Percentiles rank a stretch among this genome's conserved stretches.
Evolutionary conservation across 2,329 filamentous ascomycete species (phyloP).

Genomic region (Trichoderma harzianum): DNA sequence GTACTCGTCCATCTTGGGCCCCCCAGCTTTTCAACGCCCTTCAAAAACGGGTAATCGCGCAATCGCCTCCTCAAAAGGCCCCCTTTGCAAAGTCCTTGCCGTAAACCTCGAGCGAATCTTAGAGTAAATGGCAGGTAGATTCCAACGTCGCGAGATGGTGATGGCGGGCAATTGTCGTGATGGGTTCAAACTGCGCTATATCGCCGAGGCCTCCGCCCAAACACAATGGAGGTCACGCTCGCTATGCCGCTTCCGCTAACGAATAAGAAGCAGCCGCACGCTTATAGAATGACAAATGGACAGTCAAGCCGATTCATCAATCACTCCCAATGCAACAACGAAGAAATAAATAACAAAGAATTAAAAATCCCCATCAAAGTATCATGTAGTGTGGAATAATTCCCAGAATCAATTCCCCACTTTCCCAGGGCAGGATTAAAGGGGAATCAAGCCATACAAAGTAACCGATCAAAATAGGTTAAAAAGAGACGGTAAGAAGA

Average conservation of each 20-base stretch:
- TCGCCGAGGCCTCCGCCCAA: not conserved
- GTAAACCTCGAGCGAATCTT: not conserved
- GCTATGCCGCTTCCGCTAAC: not conserved
- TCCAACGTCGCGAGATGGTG: not conserved
- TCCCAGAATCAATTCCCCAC: not conserved
- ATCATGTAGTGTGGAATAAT: not conserved
- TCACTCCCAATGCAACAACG: not conserved
- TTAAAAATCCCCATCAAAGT: not conserved
- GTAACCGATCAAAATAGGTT: not conserved
- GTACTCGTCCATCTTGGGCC: conserved; percentile 53
- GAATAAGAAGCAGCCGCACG: not conserved
- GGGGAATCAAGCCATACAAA: not conserved
- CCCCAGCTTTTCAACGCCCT: not conserved
- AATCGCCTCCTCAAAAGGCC: not conserved
- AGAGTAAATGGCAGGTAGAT: not conserved
- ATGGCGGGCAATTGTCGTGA: not conserved
- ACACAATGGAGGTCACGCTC: not conserved
- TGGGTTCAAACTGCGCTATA: not conserved
- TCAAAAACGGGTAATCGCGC: not conserved
- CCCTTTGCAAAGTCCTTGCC: not conserved
- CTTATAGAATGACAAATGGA: not conserved
- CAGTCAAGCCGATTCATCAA: not conserved
- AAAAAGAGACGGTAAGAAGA: no score
- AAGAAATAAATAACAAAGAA: not conserved
- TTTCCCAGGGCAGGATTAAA: not conserved